phyloP scores from a whole-genome alignment of 768 basidiomycete genomes.

The Podaxis rugospora region DNA sequence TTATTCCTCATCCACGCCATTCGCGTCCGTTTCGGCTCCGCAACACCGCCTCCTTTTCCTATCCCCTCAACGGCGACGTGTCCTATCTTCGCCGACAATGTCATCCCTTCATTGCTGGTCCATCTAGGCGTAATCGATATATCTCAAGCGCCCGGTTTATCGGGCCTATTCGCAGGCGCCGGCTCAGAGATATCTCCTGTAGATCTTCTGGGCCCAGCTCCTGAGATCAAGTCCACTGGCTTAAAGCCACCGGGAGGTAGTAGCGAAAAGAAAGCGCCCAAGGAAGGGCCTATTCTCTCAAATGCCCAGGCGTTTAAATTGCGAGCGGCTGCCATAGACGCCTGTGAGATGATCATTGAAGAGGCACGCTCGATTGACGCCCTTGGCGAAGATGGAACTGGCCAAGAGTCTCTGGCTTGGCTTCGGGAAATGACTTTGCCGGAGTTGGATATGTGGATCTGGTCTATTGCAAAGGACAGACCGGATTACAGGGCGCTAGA shows the following conservation, averaged over 20 bases:
- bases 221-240: conserved; percentile 4
- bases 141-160: conserved; percentile 40
- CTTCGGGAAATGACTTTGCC: conserved; percentile 53
- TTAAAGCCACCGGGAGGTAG: background rate
- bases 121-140: conserved; percentile 74
- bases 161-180: conserved; percentile 45
- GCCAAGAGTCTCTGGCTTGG: conserved; percentile 32
- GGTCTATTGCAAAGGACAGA: conserved; percentile 78
- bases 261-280: conserved; percentile 16
- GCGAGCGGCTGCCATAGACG: conserved; percentile 77
- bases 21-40: conserved; percentile 57
- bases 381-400: conserved; percentile 17
- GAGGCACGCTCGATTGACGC: conserved; percentile 37
- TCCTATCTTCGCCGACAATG: conserved; percentile 78
- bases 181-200: conserved; percentile 32
- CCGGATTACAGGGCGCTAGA: conserved; percentile 61
- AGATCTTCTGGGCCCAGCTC: conserved; percentile 33
- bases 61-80: conserved; percentile 53
- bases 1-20: conserved; percentile 77
- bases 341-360: conserved; percentile 66
- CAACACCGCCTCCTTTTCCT: conserved; percentile 51
- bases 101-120: conserved; percentile 77
- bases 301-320: conserved; percentile 63
- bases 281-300: conserved; percentile 51
- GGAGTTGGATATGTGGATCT: conserved; percentile 74